These are phyloP conservation scores for Linnemannia hyalina DNA, from an alignment of 192 early-diverging fungal species.

Conservation along the genomic window DNA sequence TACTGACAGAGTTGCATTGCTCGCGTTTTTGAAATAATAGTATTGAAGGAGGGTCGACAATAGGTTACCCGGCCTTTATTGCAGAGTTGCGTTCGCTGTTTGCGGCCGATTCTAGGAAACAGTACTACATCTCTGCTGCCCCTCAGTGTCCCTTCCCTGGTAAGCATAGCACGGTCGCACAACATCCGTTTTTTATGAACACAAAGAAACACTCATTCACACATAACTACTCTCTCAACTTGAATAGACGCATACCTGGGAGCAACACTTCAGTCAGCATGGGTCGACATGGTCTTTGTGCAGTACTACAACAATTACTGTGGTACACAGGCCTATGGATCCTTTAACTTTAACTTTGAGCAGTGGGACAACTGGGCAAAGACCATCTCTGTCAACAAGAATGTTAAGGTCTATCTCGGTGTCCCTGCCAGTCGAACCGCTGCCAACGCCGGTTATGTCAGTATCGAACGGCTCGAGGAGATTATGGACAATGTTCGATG, in stretches of 20 bases:
- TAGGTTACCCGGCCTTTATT: conserved; percentile 73
- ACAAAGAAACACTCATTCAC: background rate
- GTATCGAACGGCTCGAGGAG: conserved; percentile 58
- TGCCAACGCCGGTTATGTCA: conserved; percentile 70
- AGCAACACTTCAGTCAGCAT: conserved; percentile 68
- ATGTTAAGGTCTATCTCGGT: conserved; percentile 74
- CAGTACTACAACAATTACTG: conserved; percentile 92
- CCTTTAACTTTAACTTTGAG: conserved; percentile 77
- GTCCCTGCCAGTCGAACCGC: conserved; percentile 70
- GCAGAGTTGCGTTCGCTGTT: conserved; percentile 66
- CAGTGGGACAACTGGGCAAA: conserved; percentile 80
- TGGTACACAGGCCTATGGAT: conserved; percentile 50
- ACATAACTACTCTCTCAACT: background rate
- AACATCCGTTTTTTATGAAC: background rate
- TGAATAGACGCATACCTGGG: conserved; percentile 68
- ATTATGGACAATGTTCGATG: conserved; percentile 63
- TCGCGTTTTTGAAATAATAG: conserved; percentile 56
- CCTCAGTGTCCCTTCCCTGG: conserved; percentile 82
- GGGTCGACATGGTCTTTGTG: conserved; percentile 79
- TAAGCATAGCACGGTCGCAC: background rate
- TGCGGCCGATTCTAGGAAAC: conserved; percentile 56
- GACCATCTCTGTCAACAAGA: conserved; percentile 65
- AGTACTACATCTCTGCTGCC: conserved; percentile 74
- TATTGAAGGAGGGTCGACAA: conserved; percentile 73
- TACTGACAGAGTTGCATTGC: background rate